Evolutionary conservation across 2,329 filamentous ascomycete genomes (phyloP).

Genomic region (Myotisia sp.): DNA sequence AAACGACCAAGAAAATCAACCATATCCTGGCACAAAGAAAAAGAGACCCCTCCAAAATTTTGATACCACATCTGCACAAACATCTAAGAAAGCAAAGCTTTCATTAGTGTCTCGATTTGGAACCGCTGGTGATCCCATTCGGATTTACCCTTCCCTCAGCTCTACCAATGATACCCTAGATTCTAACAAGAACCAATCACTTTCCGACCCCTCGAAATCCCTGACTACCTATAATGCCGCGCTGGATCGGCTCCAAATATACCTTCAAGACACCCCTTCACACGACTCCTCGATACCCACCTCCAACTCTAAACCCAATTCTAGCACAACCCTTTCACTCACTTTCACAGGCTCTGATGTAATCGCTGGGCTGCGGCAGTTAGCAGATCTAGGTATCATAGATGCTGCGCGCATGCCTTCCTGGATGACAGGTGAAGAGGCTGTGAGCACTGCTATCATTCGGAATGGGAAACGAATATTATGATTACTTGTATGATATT

Average conservation of each 20-base stretch:
- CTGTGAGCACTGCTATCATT: conserved; percentile 59
- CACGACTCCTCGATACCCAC: conserved; percentile 8
- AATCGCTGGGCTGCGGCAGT: conserved; percentile 62
- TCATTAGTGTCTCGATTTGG: conserved; percentile 60
- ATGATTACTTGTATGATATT: background rate
- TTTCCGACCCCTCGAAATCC: background rate
- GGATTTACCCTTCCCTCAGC: conserved; percentile 8
- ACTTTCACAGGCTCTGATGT: conserved; percentile 64
- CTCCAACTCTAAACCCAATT: background rate
- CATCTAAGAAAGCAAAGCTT: conserved; percentile 44
- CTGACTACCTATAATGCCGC: conserved; percentile 5
- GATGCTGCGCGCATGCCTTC: conserved; percentile 68
- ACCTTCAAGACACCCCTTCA: conserved; percentile 34
- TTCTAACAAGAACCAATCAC: background rate
- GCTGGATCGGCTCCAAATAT: conserved; percentile 37
- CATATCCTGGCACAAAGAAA: conserved; percentile 9
- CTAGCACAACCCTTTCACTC: conserved; percentile 31
- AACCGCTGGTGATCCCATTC: conserved; percentile 32
- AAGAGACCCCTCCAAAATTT: conserved; percentile 11
- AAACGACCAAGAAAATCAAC: conserved; percentile 14
- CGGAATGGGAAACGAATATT: conserved; percentile 38
- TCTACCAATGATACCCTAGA: background rate
- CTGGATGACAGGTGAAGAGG: conserved; percentile 83
- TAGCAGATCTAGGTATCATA: conserved; percentile 59
- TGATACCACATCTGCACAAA: conserved; percentile 3